Conservation (phyloP, 768 basidiomycete genomes). For the Lentinus tigrinus region DNA sequence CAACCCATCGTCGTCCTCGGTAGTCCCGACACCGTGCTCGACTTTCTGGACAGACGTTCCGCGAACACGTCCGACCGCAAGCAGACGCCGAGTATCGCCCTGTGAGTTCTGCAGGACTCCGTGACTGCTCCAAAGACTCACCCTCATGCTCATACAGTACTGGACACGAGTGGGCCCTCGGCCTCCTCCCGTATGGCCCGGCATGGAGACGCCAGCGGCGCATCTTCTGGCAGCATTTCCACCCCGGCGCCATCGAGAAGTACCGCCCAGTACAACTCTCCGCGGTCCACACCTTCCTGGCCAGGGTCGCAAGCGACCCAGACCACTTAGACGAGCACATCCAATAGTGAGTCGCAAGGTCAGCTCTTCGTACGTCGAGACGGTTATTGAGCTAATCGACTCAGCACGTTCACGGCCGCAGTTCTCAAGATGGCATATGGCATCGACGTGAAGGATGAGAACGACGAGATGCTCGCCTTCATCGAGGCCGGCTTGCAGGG, state of each 20-base stretch:
- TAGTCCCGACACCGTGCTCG: not conserved
- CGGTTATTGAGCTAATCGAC: not conserved
- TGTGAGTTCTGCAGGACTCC: slow-evolving; percentile 1
- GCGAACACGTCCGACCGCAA: slow-evolving; percentile 18
- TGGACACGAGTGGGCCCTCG: not conserved
- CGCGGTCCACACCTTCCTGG: not conserved
- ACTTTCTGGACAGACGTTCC: slow-evolving; percentile 19
- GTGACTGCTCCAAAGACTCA: not conserved
- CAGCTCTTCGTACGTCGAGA: not conserved
- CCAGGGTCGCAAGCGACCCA: not conserved
- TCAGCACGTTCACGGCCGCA: not conserved
- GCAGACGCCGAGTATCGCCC: slow-evolving; percentile 1
- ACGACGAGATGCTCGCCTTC: not conserved
- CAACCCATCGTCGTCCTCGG: slow-evolving; percentile 7
- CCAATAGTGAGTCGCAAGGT: not conserved
- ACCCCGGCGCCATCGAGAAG: not conserved
- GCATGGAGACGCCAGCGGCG: slow-evolving; percentile 1
- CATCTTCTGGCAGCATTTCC: slow-evolving; percentile 6
- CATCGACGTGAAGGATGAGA: not conserved
- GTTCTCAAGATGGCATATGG: not conserved
- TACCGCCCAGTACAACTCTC: not conserved
- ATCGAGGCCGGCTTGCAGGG: not conserved
- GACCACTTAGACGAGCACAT: not conserved
- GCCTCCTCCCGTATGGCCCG: not conserved
- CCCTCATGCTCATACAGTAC: not conserved